These are phyloP conservation scores for Marasmius tenuissimus DNA, from an alignment of 1,284 basidiomycete species.

Conservation along the genomic window DNA sequence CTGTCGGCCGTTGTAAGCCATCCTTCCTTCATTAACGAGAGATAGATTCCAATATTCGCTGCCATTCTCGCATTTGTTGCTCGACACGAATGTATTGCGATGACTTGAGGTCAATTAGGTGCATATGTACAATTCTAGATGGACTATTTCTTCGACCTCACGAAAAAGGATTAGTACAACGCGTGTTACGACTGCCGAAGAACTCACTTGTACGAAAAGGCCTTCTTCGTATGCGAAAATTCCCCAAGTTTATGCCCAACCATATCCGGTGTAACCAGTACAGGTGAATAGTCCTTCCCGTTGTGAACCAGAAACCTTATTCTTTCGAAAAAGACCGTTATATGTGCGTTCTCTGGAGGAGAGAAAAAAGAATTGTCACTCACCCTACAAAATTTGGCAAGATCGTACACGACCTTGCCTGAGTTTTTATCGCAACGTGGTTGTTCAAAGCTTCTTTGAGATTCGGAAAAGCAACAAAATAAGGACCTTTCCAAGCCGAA, in stretches of 20 bases:
- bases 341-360: not conserved
- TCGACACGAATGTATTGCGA: no score
- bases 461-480: conserved; percentile 93
- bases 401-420: conserved; percentile 90
- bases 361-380: conserved; percentile 19
- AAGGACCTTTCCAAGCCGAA: conserved; percentile 73
- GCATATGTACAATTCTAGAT: not conserved
- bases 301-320: conserved; percentile 93
- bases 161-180: not conserved
- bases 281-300: conserved; percentile 87
- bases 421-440: conserved; percentile 87
- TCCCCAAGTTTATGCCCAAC: conserved; percentile 98
- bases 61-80: no score
- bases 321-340: conserved; percentile 32
- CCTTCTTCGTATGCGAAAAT: conserved; percentile 86
- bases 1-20: no score
- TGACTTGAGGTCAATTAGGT: not conserved
- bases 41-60: no score
- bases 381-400: conserved; percentile 94
- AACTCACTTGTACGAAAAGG: conserved; percentile 74
- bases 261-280: conserved; percentile 94
- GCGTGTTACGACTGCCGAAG: not conserved
- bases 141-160: not conserved
- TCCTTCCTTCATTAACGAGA: no score
- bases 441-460: conserved; percentile 81